Percentiles rank a stretch among this genome's conserved stretches.
phyloP scores from a whole-genome alignment of 495 filamentous ascomycete genomes.

The Ramalina intermedia region DNA sequence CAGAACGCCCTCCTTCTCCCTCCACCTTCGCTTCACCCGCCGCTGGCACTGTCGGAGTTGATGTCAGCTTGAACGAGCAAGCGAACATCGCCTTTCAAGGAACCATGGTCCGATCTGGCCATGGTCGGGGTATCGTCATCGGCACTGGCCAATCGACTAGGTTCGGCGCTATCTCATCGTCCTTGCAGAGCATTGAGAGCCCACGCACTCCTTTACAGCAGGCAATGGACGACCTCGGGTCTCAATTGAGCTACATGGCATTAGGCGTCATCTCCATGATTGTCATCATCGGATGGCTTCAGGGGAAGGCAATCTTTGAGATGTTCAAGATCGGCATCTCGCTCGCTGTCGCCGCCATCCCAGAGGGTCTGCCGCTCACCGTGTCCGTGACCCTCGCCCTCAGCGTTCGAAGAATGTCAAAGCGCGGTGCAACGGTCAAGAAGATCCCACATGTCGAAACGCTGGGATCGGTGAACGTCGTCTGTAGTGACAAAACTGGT shows the following conservation, averaged over 20 bases:
- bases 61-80: slow-evolving; percentile 50
- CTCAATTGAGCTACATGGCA: slow-evolving; percentile 88
- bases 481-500: slow-evolving; percentile 96
- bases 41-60: slow-evolving; percentile 46
- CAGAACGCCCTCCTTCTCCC: slow-evolving; percentile 36
- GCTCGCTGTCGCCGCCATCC: slow-evolving; percentile 90
- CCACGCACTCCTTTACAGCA: slow-evolving; percentile 85
- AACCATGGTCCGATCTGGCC: slow-evolving; percentile 87
- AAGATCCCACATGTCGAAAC: slow-evolving; percentile 94
- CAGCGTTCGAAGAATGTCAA: slow-evolving; percentile 90
- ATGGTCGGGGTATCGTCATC: slow-evolving; percentile 91
- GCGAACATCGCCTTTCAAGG: slow-evolving; percentile 96
- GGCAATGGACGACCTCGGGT: slow-evolving; percentile 92
- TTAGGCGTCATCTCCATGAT: slow-evolving; percentile 92
- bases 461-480: slow-evolving; percentile 92
- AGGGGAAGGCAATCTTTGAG: slow-evolving; percentile 78
- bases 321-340: slow-evolving; percentile 98
- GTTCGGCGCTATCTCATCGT: slow-evolving; percentile 91
- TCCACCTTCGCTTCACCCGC: slow-evolving; percentile 44
- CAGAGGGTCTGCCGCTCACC: slow-evolving; percentile 93
- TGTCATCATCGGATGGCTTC: slow-evolving; percentile 71
- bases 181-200: slow-evolving; percentile 84
- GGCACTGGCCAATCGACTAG: slow-evolving; percentile 84
- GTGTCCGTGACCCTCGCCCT: slow-evolving; percentile 92
- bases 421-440: slow-evolving; percentile 82